Base-by-base conservation (phyloP, 768 basidiomycete genomes). In the Termitomyces sp. region DNA sequence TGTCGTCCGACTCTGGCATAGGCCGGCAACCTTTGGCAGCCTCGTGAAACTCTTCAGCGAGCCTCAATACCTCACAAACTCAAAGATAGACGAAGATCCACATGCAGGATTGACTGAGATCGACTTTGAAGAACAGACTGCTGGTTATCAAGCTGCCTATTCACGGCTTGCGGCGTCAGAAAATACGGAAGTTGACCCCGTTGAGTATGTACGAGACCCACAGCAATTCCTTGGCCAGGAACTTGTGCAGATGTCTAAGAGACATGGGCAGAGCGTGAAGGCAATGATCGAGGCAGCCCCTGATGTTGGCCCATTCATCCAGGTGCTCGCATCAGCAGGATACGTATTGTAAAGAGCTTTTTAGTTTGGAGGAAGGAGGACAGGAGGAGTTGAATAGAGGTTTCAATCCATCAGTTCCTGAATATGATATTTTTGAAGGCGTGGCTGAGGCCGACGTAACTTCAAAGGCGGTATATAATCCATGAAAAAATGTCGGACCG, bases 81-180 rank as follows among this genome's bases (percentile, higher is more conserved):
- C 66, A 8, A 62, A 72, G 40, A 72, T 72, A 5, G 73, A 69
- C 56, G 78, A 86, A n/a, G 84, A 86, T 51, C 71, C 79, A 8
- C 76, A 84, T 49, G 77, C 79, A 0, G 85, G 84, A 0, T 69
- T 92, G 40, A 91, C 91, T 1, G 85, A 84, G 56, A 86, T 97
- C 50, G 96, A 98, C 70, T 87, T 86, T 63, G 96, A 98, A 69
- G 96, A 98, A 70, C 90, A 92, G 70, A 82, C 83, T 2, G 89
- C 89, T 6, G 92, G 94, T 1, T 98, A 98, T 74, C 97, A 98
- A 69, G 92, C 94, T 0, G 91, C 94, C 4, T 98, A 96, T 76
- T 94, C 94, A 56, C 85, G 90, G 40, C 82, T 98, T 17, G 96
- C 94, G 0, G 92, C 96, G 1, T 88, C 89, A 1, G 90, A 92